Conservation (phyloP, 306 rosid species). For the Vachellia pachyceras region DNA sequence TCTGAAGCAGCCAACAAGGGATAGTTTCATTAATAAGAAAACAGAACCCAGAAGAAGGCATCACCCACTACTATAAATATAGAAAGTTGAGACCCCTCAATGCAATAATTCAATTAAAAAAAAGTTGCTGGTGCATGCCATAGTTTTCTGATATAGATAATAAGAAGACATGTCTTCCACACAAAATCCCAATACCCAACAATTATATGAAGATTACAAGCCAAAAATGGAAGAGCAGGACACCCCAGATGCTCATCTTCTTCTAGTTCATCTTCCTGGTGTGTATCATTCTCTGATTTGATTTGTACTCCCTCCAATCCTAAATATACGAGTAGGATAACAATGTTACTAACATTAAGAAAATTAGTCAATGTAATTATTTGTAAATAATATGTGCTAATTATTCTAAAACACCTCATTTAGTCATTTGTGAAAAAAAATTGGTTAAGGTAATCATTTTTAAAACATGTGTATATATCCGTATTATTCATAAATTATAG, state of each 20-base stretch:
- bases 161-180: not conserved
- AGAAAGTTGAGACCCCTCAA: not conserved
- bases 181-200: not conserved
- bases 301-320: not conserved
- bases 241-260: not conserved
- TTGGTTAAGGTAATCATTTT: too few relatives aligned
- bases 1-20: not conserved
- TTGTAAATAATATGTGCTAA: too few relatives aligned
- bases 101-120: not conserved
- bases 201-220: not conserved
- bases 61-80: not conserved
- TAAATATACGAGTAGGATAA: too few relatives aligned
- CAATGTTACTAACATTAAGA: too few relatives aligned
- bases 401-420: too few relatives aligned
- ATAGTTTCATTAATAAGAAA: not conserved
- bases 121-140: not conserved
- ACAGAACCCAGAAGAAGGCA: not conserved
- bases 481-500: too few relatives aligned
- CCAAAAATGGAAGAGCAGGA: not conserved
- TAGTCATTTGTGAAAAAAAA: too few relatives aligned
- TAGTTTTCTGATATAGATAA: not conserved
- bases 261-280: conserved; percentile 1
- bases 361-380: not conserved
- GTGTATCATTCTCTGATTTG: not conserved
- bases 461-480: too few relatives aligned